Percentiles rank a stretch among this genome's conserved stretches.
These are phyloP conservation scores for Stephania japonica DNA, from an alignment of 164 flowering plant species.

Conservation along the genomic window DNA sequence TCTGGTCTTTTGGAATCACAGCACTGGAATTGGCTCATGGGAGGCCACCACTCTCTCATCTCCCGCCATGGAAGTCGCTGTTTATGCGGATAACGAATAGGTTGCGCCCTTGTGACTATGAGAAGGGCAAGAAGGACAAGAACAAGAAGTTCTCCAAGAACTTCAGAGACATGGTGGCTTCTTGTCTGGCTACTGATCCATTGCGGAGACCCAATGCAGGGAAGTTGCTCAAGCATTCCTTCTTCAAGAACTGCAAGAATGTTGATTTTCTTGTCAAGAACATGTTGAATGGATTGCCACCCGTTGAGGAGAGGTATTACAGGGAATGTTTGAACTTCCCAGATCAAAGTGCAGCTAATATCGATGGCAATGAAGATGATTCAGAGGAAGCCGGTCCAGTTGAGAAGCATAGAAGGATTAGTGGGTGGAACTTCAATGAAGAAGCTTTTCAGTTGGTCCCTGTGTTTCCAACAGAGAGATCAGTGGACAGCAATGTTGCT, in stretches of 20 bases:
- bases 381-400: slow-evolving; percentile 18
- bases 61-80: slow-evolving; percentile 69
- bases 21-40: slow-evolving; percentile 88
- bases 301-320: slow-evolving; percentile 57
- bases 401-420: slow-evolving; percentile 57
- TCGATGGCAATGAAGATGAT: slow-evolving; percentile 25
- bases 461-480: slow-evolving; percentile 37
- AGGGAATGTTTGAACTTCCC: slow-evolving; percentile 16
- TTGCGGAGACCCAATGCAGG: slow-evolving; percentile 61
- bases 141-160: slow-evolving; percentile 56
- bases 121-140: slow-evolving; percentile 20
- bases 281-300: slow-evolving; percentile 54
- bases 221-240: slow-evolving; percentile 65
- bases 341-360: neutral
- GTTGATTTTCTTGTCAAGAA: slow-evolving; percentile 50
- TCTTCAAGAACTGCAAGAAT: slow-evolving; percentile 59
- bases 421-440: slow-evolving; percentile 86
- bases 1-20: slow-evolving; percentile 90
- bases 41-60: slow-evolving; percentile 74
- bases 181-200: slow-evolving; percentile 71
- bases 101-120: slow-evolving; percentile 49
- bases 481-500: neutral
- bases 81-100: slow-evolving; percentile 57
- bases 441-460: slow-evolving; percentile 56
- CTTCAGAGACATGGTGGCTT: slow-evolving; percentile 71